Evolutionary conservation across 176 grass and related monocot genomes (phyloP).

Genomic region (Musa beccarii): DNA sequence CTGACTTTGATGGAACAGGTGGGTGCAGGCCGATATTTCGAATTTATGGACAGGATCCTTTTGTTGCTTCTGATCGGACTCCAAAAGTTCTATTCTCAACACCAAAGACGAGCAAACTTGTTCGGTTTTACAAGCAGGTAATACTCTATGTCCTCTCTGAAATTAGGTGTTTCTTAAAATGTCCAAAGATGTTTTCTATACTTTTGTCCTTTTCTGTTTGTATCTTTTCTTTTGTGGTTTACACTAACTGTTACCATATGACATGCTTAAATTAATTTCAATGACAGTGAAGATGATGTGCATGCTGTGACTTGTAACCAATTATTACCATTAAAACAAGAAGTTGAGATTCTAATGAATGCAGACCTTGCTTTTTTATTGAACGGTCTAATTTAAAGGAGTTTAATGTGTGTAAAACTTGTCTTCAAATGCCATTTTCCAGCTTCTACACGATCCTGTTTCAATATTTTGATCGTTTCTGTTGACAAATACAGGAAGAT

Average conservation of each 20-base stretch:
- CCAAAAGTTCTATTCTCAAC: constrained; percentile 75
- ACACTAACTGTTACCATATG: not conserved
- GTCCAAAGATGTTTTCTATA: not conserved
- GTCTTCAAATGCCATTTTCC: too few relatives aligned
- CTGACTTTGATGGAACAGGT: constrained; percentile 53
- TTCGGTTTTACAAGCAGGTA: constrained; percentile 91
- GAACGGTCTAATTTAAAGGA: not conserved
- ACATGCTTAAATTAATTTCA: too few relatives aligned
- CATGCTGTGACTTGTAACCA: too few relatives aligned
- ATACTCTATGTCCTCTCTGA: constrained; percentile 10
- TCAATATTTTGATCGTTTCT: not conserved
- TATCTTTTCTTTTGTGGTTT: too few relatives aligned
- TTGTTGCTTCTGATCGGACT: constrained; percentile 39
- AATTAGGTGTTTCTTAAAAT: not conserved
- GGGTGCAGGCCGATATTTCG: constrained; percentile 86
- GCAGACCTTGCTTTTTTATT: too few relatives aligned
- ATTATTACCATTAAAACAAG: too few relatives aligned
- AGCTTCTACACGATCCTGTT: too few relatives aligned
- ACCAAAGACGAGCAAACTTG: constrained; percentile 67
- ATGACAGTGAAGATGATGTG: too few relatives aligned
- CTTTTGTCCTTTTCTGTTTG: too few relatives aligned
- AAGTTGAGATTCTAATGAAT: too few relatives aligned
- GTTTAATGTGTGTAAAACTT: not conserved
- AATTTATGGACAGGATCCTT: constrained; percentile 92
- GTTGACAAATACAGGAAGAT: constrained; percentile 50